Evolutionary conservation across 805 yeast genomes (phyloP).

Genomic region (Blastobotrys robertii): DNA sequence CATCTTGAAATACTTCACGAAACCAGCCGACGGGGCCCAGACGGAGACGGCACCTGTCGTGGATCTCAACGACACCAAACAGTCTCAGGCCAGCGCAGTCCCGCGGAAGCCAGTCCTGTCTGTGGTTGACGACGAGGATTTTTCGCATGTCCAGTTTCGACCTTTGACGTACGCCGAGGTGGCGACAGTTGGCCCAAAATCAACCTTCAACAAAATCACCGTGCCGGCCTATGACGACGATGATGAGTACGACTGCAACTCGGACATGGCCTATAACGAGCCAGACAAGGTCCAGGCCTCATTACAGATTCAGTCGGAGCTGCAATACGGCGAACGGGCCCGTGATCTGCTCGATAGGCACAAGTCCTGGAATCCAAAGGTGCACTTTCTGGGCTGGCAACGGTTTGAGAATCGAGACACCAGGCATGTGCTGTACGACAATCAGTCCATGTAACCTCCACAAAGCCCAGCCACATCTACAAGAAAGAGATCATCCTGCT

Average conservation of each 20-base stretch:
- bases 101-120: constrained; percentile 3
- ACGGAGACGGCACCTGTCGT: background rate
- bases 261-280: background rate
- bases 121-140: constrained; percentile 29
- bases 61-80: too few species aligned
- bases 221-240: constrained; percentile 18
- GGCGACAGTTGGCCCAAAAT: constrained; percentile 25
- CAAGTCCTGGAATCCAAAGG: too few species aligned
- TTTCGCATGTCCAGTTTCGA: constrained; percentile 37
- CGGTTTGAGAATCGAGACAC: too few species aligned
- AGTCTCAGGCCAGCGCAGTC: too few species aligned
- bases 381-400: too few species aligned
- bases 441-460: constrained; percentile 1
- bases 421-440: too few species aligned
- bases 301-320: constrained; percentile 6
- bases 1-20: too few species aligned
- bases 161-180: constrained; percentile 47
- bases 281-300: constrained; percentile 8
- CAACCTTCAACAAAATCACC: constrained; percentile 9
- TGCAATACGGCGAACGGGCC: constrained; percentile 14
- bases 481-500: too few species aligned
- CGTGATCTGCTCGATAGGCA: background rate
- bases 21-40: background rate
- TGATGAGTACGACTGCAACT: constrained; percentile 10
- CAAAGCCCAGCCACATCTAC: background rate